Base-by-base conservation (phyloP, 2,329 filamentous ascomycete genomes). In the Sporothrix inflata region DNA sequence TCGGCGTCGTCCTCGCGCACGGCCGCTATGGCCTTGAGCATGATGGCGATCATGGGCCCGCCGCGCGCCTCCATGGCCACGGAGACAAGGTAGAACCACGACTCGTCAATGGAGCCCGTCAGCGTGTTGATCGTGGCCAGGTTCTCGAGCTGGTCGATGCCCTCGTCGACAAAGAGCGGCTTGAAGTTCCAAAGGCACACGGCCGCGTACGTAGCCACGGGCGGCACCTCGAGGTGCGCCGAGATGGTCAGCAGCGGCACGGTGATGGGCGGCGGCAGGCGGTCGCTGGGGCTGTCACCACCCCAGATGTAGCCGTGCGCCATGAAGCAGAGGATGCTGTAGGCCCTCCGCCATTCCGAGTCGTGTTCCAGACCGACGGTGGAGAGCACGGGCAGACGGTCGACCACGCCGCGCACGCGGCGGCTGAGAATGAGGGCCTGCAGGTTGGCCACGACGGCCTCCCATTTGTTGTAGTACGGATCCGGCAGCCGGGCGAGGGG, bases 151-250 rank as follows among this genome's bases (percentile, higher is more conserved):
- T 90, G 89, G 78, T 97, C 93, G 72, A 96, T 89, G 47, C 88
- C 87, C 80, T 98, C 94, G 74, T 93, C 89, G 73, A 90, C 83
- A 79, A 98, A 98, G 71, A 98, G 87, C 0, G 94, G 93, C 81
- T 94, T 95, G 86, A 94, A 98, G 83, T 99, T 99, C 96, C 96
- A 99, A 34, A 99, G 86, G 76, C 93, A 95, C 4, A 98, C 86
- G 8, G 92, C 93, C 7, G 96, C 94, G 80, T 98, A 99, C 21
- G 95, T 98, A 65, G 95, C 96, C 38, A 99, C 95, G 0, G 94
- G 93, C 7, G 93, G 94, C 34, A 99, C 85, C 78, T 98, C 93
- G 21, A 99, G 88, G 74, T 90, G 89, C 60, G 88, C 85, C 76
- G 93, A 95, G 63, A 97, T 87, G 75, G 90, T 84, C 69, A 97